phyloP scores from a whole-genome alignment of 192 early-diverging fungal species.

The Oehlia diaphana region DNA sequence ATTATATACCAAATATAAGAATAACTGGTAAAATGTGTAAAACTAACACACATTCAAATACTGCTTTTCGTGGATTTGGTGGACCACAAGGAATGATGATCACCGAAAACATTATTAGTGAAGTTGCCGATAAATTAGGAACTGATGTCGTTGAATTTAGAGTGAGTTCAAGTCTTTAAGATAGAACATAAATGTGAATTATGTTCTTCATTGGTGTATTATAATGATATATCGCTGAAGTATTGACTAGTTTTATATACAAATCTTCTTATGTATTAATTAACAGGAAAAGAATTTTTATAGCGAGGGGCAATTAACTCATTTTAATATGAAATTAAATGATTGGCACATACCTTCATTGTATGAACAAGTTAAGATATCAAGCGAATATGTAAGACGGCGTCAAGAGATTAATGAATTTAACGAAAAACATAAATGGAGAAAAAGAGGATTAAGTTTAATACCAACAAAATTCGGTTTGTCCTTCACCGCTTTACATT shows the following conservation, averaged over 20 bases:
- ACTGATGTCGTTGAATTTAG: slow-evolving; percentile 63
- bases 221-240: too few relatives aligned
- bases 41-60: slow-evolving; percentile 85
- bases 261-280: not conserved
- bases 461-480: slow-evolving; percentile 87
- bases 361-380: slow-evolving; percentile 66
- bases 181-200: too few relatives aligned
- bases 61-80: slow-evolving; percentile 87
- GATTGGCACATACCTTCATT: slow-evolving; percentile 72
- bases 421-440: slow-evolving; percentile 69
- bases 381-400: slow-evolving; percentile 53
- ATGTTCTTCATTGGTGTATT: too few relatives aligned
- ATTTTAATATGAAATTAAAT: slow-evolving; percentile 64
- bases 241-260: too few relatives aligned
- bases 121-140: slow-evolving; percentile 72
- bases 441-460: slow-evolving; percentile 76
- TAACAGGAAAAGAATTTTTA: slow-evolving; percentile 67
- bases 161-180: not conserved
- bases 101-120: slow-evolving; percentile 73
- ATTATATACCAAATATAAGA: slow-evolving; percentile 70
- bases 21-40: slow-evolving; percentile 71
- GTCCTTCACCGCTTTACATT: slow-evolving; percentile 68
- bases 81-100: slow-evolving; percentile 84
- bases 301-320: slow-evolving; percentile 65
- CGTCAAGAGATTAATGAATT: slow-evolving; percentile 61